Percentiles rank a stretch among this genome's conserved stretches.
Evolutionary conservation across 225 moss, liverwort and hornwort species (phyloP).

Genomic region (Polytrichum formosum): DNA sequence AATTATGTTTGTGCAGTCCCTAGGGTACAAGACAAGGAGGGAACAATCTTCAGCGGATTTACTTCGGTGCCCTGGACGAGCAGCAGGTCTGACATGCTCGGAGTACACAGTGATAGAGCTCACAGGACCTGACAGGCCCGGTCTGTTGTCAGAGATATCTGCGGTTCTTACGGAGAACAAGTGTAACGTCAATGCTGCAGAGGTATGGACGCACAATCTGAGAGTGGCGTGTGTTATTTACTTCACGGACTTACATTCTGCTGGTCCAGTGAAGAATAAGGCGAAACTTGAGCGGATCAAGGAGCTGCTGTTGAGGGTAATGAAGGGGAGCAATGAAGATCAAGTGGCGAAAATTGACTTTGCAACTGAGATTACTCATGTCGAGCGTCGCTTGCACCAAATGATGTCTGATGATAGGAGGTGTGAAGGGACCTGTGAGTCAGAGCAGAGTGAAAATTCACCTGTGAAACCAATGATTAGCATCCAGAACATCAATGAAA

Average conservation of each 20-base stretch:
- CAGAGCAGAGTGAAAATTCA: background rate
- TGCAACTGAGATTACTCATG: slow-evolving; percentile 38
- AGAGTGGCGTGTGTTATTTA: slow-evolving; percentile 54
- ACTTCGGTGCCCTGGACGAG: slow-evolving; percentile 20
- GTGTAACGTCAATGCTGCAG: slow-evolving; percentile 57
- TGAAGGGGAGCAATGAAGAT: slow-evolving; percentile 41
- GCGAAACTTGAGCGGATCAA: slow-evolving; percentile 26
- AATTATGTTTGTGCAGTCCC: slow-evolving; percentile 15
- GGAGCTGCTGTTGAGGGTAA: slow-evolving; percentile 36
- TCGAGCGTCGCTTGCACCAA: slow-evolving; percentile 50
- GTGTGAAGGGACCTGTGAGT: slow-evolving; percentile 7
- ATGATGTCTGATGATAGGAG: slow-evolving; percentile 41
- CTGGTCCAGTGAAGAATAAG: slow-evolving; percentile 25
- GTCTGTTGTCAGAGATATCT: slow-evolving; percentile 43
- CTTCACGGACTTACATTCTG: slow-evolving; percentile 33
- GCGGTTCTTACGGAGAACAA: slow-evolving; percentile 42
- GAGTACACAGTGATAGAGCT: slow-evolving; percentile 55
- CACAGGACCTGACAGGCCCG: slow-evolving; percentile 46
- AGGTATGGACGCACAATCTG: slow-evolving; percentile 59
- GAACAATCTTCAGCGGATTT: slow-evolving; percentile 37
- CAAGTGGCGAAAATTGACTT: slow-evolving; percentile 34
- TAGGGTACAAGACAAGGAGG: slow-evolving; percentile 39
- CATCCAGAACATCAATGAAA: slow-evolving; percentile 36
- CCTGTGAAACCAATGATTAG: slow-evolving; percentile 23
- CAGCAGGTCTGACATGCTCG: slow-evolving; percentile 16